Conservation (phyloP, 2,329 filamentous ascomycete genomes). For the Fonsecaea multimorphosa region DNA sequence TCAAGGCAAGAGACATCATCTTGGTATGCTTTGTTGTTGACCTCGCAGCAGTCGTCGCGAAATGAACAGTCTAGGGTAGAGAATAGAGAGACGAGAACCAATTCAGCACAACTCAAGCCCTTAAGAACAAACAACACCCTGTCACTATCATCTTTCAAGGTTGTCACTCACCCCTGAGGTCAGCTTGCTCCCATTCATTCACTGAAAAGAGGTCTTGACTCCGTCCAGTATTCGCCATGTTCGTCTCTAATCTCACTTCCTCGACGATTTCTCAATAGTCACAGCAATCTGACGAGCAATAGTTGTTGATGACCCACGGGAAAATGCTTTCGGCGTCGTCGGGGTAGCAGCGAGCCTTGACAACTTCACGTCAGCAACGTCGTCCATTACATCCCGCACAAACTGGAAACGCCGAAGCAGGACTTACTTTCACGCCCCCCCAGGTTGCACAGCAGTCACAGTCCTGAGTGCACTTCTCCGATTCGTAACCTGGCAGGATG, state of each 20-base stretch:
- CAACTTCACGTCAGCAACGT: background rate
- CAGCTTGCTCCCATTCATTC: background rate
- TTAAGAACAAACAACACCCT: background rate
- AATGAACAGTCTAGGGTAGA: background rate
- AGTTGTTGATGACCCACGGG: background rate
- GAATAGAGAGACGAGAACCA: background rate
- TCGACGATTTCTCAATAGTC: background rate
- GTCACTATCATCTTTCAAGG: background rate
- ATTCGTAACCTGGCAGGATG: background rate
- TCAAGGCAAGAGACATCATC: background rate
- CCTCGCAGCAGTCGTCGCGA: background rate
- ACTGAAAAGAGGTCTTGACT: no score
- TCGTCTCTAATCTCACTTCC: background rate
- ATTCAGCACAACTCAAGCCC: background rate
- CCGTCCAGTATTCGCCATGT: no score
- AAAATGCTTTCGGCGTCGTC: background rate
- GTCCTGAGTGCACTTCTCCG: background rate
- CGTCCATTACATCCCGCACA: background rate
- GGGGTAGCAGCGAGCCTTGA: background rate
- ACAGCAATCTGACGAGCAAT: background rate
- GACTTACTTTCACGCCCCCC: background rate
- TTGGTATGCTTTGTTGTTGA: background rate
- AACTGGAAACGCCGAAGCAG: background rate
- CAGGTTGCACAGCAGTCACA: constrained; percentile 2
- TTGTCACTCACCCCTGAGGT: background rate